These are phyloP conservation scores for Didymella sp. DNA, from an alignment of 2,329 filamentous ascomycete species.

Conservation along the genomic window DNA sequence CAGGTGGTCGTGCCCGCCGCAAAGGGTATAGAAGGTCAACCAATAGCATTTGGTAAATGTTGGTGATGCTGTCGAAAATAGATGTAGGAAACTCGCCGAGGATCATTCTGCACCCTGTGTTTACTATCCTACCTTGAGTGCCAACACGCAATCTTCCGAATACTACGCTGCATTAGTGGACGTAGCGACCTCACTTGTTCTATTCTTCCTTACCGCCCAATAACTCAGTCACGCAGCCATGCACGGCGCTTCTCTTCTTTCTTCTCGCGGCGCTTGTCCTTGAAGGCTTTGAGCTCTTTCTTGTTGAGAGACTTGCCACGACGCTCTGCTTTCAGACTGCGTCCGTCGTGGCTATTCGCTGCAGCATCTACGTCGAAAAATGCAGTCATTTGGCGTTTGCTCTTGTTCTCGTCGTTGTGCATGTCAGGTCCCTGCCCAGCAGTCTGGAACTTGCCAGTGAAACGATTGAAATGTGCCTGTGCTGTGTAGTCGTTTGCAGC, in stretches of 20 bases:
- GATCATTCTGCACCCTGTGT: neutral
- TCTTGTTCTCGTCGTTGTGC: constrained; percentile 88
- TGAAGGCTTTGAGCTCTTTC: constrained; percentile 87
- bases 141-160: constrained; percentile 7
- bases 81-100: neutral
- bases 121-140: constrained; percentile 29
- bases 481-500: constrained; percentile 64
- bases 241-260: constrained; percentile 95
- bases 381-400: constrained; percentile 84
- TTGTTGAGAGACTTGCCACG: constrained; percentile 83
- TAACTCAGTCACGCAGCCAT: constrained; percentile 80
- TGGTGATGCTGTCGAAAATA: constrained; percentile 2
- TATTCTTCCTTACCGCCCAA: constrained; percentile 41
- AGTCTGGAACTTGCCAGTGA: constrained; percentile 83
- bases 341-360: constrained; percentile 87
- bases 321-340: constrained; percentile 89
- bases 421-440: constrained; percentile 72
- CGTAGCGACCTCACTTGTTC: constrained; percentile 26
- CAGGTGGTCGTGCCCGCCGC: constrained; percentile 1
- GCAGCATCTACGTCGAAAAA: constrained; percentile 97
- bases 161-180: constrained; percentile 41
- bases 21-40: constrained; percentile 11
- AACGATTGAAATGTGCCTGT: constrained; percentile 85
- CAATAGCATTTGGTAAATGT: constrained; percentile 13
- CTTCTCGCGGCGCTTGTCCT: constrained; percentile 84